A percentile compares a stretch with the other conserved stretches of the same genome.
Conservation (phyloP, 257 asterid species). For the Cynanchum wilfordii region DNA sequence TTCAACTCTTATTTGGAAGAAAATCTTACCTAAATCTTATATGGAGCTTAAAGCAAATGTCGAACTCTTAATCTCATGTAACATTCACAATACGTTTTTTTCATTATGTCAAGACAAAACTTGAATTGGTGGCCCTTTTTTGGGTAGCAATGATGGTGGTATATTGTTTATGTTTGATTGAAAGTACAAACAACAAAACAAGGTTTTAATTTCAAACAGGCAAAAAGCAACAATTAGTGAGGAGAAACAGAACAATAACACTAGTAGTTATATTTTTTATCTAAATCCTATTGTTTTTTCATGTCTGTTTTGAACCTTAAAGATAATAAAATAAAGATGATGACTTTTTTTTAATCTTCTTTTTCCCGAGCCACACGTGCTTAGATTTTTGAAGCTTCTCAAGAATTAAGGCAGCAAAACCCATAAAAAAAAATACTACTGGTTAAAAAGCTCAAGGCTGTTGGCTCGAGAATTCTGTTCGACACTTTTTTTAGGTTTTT, state of each 20-base stretch:
- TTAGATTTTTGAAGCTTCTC: slow-evolving; percentile 13
- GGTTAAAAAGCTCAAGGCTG: slow-evolving; percentile 15
- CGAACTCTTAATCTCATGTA: no score
- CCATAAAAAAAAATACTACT: background rate
- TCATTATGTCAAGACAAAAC: no score
- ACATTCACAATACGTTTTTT: no score
- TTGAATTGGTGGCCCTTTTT: background rate
- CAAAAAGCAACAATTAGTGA: slow-evolving; percentile 4
- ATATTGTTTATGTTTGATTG: background rate
- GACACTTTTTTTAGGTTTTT: background rate
- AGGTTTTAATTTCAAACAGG: background rate
- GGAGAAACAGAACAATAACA: background rate
- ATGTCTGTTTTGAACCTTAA: background rate
- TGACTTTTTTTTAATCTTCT: slow-evolving; percentile 8
- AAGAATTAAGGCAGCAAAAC: slow-evolving; percentile 18
- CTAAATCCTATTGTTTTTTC: background rate
- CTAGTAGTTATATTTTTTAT: background rate
- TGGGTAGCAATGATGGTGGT: background rate
- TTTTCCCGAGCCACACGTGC: slow-evolving; percentile 22
- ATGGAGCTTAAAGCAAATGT: no score
- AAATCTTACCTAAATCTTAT: no score
- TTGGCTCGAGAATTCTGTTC: slow-evolving; percentile 21
- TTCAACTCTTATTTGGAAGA: no score
- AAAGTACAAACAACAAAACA: background rate
- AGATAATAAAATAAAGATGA: slow-evolving; percentile 1